Conservation (phyloP, 108 stramenopile genomes). For the Cyclotella kingstonii region DNA sequence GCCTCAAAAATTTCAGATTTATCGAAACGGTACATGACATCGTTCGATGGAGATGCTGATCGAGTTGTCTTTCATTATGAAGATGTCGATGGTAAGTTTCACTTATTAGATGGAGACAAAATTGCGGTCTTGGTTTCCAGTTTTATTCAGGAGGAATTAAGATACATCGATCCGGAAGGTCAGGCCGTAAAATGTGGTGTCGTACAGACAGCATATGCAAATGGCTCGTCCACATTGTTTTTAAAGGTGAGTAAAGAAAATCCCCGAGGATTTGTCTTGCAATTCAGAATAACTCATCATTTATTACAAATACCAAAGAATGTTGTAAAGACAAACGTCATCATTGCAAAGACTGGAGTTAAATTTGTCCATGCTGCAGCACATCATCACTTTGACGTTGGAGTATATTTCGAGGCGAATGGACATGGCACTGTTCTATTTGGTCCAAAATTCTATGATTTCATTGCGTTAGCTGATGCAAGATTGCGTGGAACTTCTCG, state of each 20-base stretch:
- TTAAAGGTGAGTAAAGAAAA: conserved; percentile 64
- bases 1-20: conserved; percentile 8
- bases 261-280: no score
- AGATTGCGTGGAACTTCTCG: conserved; percentile 26
- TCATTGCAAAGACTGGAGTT: conserved; percentile 95
- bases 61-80: conserved; percentile 92
- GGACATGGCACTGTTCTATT: conserved; percentile 99
- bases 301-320: conserved; percentile 13
- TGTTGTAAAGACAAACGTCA: conserved; percentile 53
- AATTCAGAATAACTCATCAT: no score
- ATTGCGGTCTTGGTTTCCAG: conserved; percentile 87
- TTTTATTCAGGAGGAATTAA: conserved; percentile 76
- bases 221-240: conserved; percentile 92
- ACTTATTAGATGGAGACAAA: conserved; percentile 96
- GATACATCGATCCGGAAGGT: conserved; percentile 38
- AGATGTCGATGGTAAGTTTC: conserved; percentile 40
- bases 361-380: conserved; percentile 96
- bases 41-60: conserved; percentile 99
- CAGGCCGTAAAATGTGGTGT: conserved; percentile 79
- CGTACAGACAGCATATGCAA: conserved; percentile 99
- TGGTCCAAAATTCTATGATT: conserved; percentile 51
- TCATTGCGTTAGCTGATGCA: conserved; percentile 36
- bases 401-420: conserved; percentile 99
- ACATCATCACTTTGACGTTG: conserved; percentile 89
- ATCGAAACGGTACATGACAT: conserved; percentile 56